These are phyloP conservation scores for Penicillium polonicum DNA, from an alignment of 2,329 filamentous ascomycete genomes.

Conservation along the genomic window DNA sequence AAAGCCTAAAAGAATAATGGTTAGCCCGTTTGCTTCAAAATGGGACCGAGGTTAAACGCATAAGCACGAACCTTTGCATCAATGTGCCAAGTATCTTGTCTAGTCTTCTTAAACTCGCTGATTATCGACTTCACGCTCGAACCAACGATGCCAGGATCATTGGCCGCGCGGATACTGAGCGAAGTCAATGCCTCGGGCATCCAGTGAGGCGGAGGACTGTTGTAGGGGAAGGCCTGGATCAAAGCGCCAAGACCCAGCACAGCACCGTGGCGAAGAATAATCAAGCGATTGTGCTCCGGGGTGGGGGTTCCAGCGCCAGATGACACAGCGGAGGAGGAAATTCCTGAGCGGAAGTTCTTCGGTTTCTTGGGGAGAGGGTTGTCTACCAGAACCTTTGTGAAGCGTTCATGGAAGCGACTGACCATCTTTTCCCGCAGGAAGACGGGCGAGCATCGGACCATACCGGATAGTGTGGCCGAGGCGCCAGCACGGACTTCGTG, in stretches of 20 bases:
- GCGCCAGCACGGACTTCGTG: constrained; percentile 92
- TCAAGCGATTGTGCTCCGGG: constrained; percentile 65
- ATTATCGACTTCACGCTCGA: constrained; percentile 93
- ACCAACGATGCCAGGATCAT: constrained; percentile 86
- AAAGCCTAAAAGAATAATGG: constrained; percentile 64
- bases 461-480: constrained; percentile 88
- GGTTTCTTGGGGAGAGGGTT: constrained; percentile 82
- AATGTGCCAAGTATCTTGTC: constrained; percentile 97
- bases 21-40: constrained; percentile 17
- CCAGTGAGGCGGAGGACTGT: constrained; percentile 87
- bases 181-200: constrained; percentile 89
- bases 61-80: constrained; percentile 80
- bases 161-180: constrained; percentile 79
- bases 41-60: neutral
- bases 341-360: constrained; percentile 36
- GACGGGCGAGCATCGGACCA: constrained; percentile 93
- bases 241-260: constrained; percentile 87
- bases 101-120: constrained; percentile 98
- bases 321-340: constrained; percentile 42
- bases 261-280: constrained; percentile 82
- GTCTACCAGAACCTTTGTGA: constrained; percentile 71
- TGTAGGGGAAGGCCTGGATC: constrained; percentile 94
- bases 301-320: constrained; percentile 50
- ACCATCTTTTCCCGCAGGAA: constrained; percentile 77
- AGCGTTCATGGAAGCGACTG: constrained; percentile 70